These are phyloP conservation scores for Pythium monospermum DNA, from an alignment of 352 stramenopile species.

Conservation along the genomic window DNA sequence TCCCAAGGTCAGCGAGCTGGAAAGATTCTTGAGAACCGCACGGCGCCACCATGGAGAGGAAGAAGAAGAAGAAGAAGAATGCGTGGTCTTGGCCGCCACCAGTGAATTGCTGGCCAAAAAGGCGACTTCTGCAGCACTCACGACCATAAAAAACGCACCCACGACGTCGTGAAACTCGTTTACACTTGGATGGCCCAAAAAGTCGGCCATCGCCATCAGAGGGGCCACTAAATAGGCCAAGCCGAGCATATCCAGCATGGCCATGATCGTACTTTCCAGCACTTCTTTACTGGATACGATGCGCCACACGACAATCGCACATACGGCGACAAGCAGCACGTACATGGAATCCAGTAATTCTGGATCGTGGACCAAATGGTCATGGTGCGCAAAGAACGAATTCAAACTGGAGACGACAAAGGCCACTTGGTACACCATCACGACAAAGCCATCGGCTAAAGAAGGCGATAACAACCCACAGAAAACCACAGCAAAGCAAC, in stretches of 20 bases:
- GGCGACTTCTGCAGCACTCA: constrained; percentile 15
- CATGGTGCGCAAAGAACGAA: constrained; percentile 49
- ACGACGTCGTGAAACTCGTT: constrained; percentile 30
- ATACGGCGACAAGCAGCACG: constrained; percentile 41
- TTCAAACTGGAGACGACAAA: constrained; percentile 59
- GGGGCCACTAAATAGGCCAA: constrained; percentile 50
- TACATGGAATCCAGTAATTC: constrained; percentile 60
- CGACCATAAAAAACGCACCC: constrained; percentile 38
- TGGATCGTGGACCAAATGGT: constrained; percentile 29
- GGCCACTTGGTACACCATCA: constrained; percentile 45
- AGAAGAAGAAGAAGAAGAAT: too few relatives aligned
- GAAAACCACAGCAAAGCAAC: constrained; percentile 25
- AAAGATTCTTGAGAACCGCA: constrained; percentile 9
- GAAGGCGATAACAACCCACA: constrained; percentile 39
- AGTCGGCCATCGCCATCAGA: constrained; percentile 60
- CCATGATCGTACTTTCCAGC: constrained; percentile 43
- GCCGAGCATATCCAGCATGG: constrained; percentile 48
- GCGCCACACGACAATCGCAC: constrained; percentile 45
- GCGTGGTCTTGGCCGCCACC: too few relatives aligned
- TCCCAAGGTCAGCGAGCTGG: constrained; percentile 11
- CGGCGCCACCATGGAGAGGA: constrained; percentile 1
- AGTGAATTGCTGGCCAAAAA: too few relatives aligned
- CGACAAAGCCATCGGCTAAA: constrained; percentile 29
- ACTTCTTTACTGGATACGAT: constrained; percentile 56
- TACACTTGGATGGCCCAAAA: constrained; percentile 40